A percentile compares a stretch with the other conserved stretches of the same genome.
These are phyloP conservation scores for Sporothrix mexicana DNA, from an alignment of 2,329 filamentous ascomycete species.

Conservation along the genomic window DNA sequence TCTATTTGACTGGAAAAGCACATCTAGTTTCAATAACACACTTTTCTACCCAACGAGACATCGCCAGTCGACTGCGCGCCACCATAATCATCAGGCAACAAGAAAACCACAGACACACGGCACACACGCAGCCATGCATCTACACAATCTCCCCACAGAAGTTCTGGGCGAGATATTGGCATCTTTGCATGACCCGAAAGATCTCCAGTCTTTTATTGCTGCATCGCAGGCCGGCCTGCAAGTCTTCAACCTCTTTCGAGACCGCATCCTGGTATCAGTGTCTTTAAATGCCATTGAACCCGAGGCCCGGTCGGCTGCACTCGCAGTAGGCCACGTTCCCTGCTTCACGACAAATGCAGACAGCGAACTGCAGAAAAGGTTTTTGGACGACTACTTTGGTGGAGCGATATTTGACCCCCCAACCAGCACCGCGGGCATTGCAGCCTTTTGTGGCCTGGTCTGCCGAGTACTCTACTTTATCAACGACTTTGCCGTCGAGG, in stretches of 20 bases:
- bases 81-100: no score
- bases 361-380: not conserved
- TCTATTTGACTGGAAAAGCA: no score
- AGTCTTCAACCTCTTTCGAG: slow-evolving; percentile 9
- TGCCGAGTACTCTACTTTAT: slow-evolving; percentile 1
- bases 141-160: not conserved
- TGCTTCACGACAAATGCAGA: not conserved
- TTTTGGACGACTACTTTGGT: not conserved
- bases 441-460: not conserved
- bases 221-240: not conserved
- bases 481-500: not conserved
- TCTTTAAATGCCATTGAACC: slow-evolving; percentile 11
- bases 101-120: no score
- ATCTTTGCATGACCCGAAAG: not conserved
- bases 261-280: not conserved
- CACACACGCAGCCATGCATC: no score
- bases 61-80: no score
- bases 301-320: not conserved
- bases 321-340: not conserved
- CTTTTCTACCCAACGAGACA: no score
- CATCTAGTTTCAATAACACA: no score
- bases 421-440: not conserved
- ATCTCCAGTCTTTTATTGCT: not conserved
- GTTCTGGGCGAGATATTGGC: not conserved
- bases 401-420: not conserved